phyloP scores from a whole-genome alignment of 371 early-diverging fungal species.

The Circinella umbellata region DNA sequence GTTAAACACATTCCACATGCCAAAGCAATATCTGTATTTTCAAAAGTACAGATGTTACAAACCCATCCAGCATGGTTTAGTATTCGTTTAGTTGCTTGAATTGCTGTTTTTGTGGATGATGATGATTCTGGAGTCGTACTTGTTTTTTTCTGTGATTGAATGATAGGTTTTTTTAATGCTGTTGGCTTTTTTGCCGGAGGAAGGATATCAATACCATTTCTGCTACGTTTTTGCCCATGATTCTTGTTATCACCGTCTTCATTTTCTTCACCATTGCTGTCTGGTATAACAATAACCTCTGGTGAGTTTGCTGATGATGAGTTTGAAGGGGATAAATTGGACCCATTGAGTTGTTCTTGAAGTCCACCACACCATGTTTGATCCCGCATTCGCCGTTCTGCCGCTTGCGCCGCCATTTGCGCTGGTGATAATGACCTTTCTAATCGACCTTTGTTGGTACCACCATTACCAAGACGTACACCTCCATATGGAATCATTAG shows the following conservation, averaged over 20 bases:
- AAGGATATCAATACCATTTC: neutral
- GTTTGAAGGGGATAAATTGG: neutral
- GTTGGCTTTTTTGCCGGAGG: conserved; percentile 7
- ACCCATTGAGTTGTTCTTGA: conserved; percentile 16
- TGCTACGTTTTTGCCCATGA: conserved; percentile 4
- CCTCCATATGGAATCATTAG: conserved; percentile 61
- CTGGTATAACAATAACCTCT: conserved; percentile 9
- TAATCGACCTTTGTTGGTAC: conserved; percentile 2
- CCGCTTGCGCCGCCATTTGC: conserved; percentile 58
- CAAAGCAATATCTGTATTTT: conserved; percentile 28
- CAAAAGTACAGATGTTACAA: conserved; percentile 41
- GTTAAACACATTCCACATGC: conserved; percentile 37
- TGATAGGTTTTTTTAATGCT: neutral
- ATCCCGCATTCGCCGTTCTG: conserved; percentile 58
- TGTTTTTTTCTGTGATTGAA: no score
- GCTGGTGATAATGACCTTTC: conserved; percentile 26
- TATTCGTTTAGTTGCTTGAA: conserved; percentile 1
- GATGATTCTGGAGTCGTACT: neutral
- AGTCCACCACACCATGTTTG: conserved; percentile 62
- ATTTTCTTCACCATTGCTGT: conserved; percentile 14
- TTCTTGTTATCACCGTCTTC: neutral
- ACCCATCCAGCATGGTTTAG: conserved; percentile 20
- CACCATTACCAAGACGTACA: conserved; percentile 41
- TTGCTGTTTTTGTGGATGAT: neutral
- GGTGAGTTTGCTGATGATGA: conserved; percentile 3